Percentiles rank a stretch among this genome's conserved stretches.
These are phyloP conservation scores for Leccinum fibrillosum DNA, from an alignment of 768 basidiomycete genomes.

Conservation along the genomic window DNA sequence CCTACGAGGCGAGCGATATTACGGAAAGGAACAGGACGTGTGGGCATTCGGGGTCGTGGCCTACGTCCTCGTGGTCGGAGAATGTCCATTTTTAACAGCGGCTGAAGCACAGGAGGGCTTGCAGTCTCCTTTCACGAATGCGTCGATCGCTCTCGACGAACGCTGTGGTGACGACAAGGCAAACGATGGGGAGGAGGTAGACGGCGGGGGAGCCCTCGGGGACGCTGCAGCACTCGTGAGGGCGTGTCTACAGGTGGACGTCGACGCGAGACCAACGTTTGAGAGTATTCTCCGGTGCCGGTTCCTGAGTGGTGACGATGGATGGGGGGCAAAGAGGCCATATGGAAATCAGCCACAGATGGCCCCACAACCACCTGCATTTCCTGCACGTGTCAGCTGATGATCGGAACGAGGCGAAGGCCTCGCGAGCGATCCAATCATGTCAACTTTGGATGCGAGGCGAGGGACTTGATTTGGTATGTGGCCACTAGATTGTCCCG, in stretches of 20 bases:
- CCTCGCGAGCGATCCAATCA: background rate
- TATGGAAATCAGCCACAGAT: slow-evolving; percentile 27
- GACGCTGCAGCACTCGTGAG: slow-evolving; percentile 84
- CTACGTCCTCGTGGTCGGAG: slow-evolving; percentile 89
- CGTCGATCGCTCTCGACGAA: slow-evolving; percentile 75
- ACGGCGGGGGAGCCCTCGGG: slow-evolving; percentile 80
- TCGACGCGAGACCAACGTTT: slow-evolving; percentile 78
- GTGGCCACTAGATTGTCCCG: slow-evolving; percentile 8
- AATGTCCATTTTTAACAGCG: slow-evolving; percentile 89
- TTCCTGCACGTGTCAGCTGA: slow-evolving; percentile 28
- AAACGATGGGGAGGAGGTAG: slow-evolving; percentile 68
- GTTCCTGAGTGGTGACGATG: slow-evolving; percentile 74
- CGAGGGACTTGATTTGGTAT: slow-evolving; percentile 8
- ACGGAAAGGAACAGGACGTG: slow-evolving; percentile 95
- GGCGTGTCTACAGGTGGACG: slow-evolving; percentile 80
- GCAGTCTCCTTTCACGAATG: slow-evolving; percentile 68
- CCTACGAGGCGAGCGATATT: slow-evolving; percentile 88
- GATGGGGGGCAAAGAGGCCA: slow-evolving; percentile 55
- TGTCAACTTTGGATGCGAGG: background rate
- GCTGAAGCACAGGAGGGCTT: slow-evolving; percentile 89
- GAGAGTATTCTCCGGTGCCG: slow-evolving; percentile 75
- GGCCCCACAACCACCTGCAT: slow-evolving; percentile 31
- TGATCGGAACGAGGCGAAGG: slow-evolving; percentile 12
- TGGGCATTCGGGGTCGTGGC: slow-evolving; percentile 98
- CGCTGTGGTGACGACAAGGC: slow-evolving; percentile 75